Conservation (phyloP, 1,284 basidiomycete species). For the Apiotrichum siamense region DNA sequence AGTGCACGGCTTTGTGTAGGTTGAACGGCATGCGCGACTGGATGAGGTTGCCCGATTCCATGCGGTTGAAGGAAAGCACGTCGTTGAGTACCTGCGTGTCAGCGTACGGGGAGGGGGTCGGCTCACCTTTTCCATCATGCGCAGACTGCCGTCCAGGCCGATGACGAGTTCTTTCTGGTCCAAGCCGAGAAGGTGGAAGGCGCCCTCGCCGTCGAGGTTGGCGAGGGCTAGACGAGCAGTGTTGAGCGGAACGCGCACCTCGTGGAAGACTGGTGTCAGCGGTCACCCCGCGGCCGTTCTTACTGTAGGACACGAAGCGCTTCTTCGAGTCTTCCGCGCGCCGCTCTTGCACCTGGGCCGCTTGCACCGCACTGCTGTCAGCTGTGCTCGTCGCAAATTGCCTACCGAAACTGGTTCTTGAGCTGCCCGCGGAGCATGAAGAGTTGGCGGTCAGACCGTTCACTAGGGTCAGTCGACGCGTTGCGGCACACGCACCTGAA, state of each 20-base stretch:
- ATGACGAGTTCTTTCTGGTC: constrained; percentile 44
- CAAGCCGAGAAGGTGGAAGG: constrained; percentile 31
- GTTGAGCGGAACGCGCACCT: constrained; percentile 86
- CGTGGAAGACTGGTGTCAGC: constrained; percentile 39
- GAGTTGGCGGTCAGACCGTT: constrained; percentile 56
- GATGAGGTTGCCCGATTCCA: constrained; percentile 46
- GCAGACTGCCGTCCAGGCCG: constrained; percentile 66
- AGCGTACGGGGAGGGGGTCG: background rate
- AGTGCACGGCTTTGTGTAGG: constrained; percentile 75
- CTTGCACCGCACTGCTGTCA: constrained; percentile 62
- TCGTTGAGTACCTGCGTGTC: constrained; percentile 63
- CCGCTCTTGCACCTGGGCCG: constrained; percentile 76
- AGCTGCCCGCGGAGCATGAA: constrained; percentile 63
- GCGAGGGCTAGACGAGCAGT: constrained; percentile 81
- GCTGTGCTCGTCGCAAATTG: background rate
- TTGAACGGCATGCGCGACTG: constrained; percentile 59
- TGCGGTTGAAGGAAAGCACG: constrained; percentile 55
- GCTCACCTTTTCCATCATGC: constrained; percentile 57
- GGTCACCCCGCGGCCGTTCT: constrained; percentile 41
- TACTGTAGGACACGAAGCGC: constrained; percentile 69
- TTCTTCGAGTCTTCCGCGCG: constrained; percentile 69
- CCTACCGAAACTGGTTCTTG: constrained; percentile 56
- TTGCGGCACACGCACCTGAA: constrained; percentile 8
- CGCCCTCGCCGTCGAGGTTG: constrained; percentile 67
- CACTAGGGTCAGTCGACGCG: constrained; percentile 6